Conservation (phyloP, 805 yeast species). For the Saturnispora saitoi region DNA sequence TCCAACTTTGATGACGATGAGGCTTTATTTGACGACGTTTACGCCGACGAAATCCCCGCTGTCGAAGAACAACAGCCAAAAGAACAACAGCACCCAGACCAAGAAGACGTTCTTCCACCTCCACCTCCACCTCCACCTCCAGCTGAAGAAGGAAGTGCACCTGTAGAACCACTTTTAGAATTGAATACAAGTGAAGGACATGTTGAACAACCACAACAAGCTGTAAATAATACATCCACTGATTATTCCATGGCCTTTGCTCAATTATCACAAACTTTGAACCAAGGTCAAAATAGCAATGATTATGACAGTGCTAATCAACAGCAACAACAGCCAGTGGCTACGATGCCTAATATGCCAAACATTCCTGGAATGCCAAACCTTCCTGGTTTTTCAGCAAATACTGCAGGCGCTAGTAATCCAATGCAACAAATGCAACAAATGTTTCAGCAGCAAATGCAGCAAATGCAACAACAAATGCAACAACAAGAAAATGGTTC, state of each 20-base stretch:
- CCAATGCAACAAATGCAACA: conserved; percentile 12
- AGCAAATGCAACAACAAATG: conserved; percentile 16
- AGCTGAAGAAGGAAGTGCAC: background rate
- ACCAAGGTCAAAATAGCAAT: background rate
- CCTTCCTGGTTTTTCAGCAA: conserved; percentile 6
- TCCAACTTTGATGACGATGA: conserved; percentile 82
- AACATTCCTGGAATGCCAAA: conserved; percentile 5
- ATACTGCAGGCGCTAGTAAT: conserved; percentile 4
- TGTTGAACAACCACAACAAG: conserved; percentile 5
- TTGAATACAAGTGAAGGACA: background rate
- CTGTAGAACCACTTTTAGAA: background rate
- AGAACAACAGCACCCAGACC: conserved; percentile 3
- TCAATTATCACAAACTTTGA: background rate
- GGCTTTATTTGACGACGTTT: conserved; percentile 88
- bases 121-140: conserved; percentile 5
- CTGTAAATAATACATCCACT: conserved; percentile 2
- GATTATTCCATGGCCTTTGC: conserved; percentile 5
- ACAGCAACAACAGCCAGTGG: conserved; percentile 7
- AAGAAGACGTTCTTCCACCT: background rate
- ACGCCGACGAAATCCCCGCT: conserved; percentile 29
- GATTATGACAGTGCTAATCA: background rate
- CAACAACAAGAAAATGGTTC: conserved; percentile 13
- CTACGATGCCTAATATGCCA: conserved; percentile 7
- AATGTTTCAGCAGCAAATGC: conserved; percentile 18
- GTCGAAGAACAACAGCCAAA: conserved; percentile 10